Evolutionary conservation across 2,329 filamentous ascomycete genomes (phyloP), one percentile per base, ranked within the genome.

Genomic region (Hymenoscyphus scutula): DNA sequence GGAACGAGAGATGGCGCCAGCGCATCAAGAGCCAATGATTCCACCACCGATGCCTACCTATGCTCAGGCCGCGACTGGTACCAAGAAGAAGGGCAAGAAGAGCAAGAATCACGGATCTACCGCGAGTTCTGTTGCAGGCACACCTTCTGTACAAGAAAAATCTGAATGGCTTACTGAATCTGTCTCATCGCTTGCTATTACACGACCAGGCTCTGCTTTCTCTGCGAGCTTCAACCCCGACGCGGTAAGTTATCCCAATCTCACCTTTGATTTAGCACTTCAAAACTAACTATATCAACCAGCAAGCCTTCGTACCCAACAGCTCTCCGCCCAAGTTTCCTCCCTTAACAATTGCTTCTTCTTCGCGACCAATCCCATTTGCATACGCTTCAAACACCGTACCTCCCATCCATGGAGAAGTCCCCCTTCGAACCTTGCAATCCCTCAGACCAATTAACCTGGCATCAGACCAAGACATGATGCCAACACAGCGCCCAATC

Each of bases 231-330:
- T 54, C 27, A 54, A 54, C n/a, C 53, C 53, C 8, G 29, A 11
- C n/a, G 53, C 53, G 15, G 53, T 54, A 54, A 54, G 53, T 54
- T 32, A 29, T 54, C 45, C 32, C 27, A 3, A 54, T 27, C 15
- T 54, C 53, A 54, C 53, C 27, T 54, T 54, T 32, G n/a, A 23
- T n/a, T 54, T 8, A 11, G 1, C 53, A 32, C n/a, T 17, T 29
- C 25, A 11, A 27, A 53, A 13, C 53, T 54, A 54, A 54, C 53
- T 7, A 8, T 32, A 17, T 2, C 19, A 51, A 32, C 30, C n/a
- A 54, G 53, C 27, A 54, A 54, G 8, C 53, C 13, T 54, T 54
- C 27, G 53, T 54, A 13, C 53, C 53, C 10, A 54, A 23, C 5
- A 19, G 27, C 25, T 30, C 25, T 8, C 25, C 53, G 17, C 27